These are phyloP conservation scores for Dovyalis caffra DNA, from an alignment of 345 rosid species.

Conservation along the genomic window DNA sequence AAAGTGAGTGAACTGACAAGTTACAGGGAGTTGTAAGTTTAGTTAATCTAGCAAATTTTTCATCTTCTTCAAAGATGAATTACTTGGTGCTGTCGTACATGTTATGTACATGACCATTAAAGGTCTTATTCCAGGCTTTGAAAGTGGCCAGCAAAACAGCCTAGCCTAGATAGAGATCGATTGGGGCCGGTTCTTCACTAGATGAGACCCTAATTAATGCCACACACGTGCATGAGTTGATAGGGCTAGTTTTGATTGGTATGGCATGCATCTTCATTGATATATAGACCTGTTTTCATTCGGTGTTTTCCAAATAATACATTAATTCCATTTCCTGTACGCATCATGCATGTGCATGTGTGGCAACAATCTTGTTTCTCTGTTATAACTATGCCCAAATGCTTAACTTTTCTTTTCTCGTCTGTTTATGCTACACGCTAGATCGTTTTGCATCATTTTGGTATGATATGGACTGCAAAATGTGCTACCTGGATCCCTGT, in stretches of 20 bases:
- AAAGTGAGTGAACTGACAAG: neutral
- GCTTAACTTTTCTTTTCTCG: too few relatives aligned
- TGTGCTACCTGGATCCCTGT: too few relatives aligned
- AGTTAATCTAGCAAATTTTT: too few relatives aligned
- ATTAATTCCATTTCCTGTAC: neutral
- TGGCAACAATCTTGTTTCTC: too few relatives aligned
- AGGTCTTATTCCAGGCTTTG: constrained; percentile 20
- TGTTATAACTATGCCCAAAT: too few relatives aligned
- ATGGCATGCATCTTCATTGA: neutral
- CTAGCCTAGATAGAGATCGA: constrained; percentile 18
- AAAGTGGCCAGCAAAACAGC: constrained; percentile 21
- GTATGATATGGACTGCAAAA: too few relatives aligned
- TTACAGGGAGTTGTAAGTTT: neutral
- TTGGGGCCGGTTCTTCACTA: constrained; percentile 8
- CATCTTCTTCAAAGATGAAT: too few relatives aligned
- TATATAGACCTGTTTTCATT: neutral
- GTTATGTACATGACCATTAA: constrained; percentile 1
- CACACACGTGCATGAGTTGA: constrained; percentile 28
- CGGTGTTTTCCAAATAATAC: neutral
- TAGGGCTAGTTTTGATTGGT: neutral
- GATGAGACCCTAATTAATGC: constrained; percentile 3
- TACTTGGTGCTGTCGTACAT: neutral
- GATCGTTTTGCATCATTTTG: too few relatives aligned
- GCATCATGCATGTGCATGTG: too few relatives aligned
- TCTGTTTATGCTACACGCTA: too few relatives aligned